These are phyloP conservation scores for Neopestalotiopsis sp. DNA, from an alignment of 2,329 filamentous ascomycete genomes.

Conservation along the genomic window DNA sequence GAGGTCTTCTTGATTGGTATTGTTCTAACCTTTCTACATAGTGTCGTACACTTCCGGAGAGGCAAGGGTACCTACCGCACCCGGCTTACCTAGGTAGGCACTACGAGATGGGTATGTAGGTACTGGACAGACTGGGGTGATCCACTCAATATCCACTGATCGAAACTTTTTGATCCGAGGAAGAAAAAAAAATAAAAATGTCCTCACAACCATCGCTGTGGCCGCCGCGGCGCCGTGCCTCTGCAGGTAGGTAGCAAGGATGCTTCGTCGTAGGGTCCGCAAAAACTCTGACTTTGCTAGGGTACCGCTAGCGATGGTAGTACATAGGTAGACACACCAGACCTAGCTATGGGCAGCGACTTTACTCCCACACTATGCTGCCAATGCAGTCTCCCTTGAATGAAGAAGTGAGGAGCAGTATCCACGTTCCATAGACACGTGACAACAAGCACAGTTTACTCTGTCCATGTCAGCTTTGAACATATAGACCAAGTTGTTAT, in stretches of 20 bases:
- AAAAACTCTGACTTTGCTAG: constrained; percentile 26
- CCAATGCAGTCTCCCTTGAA: too few relatives aligned
- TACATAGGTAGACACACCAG: constrained; percentile 4
- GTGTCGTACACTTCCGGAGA: background rate
- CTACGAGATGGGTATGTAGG: background rate
- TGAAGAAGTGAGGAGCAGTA: too few relatives aligned
- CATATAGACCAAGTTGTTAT: too few relatives aligned
- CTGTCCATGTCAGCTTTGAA: too few relatives aligned
- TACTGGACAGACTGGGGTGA: background rate
- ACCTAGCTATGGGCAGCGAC: background rate
- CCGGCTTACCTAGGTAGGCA: too few relatives aligned
- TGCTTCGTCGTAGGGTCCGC: constrained; percentile 19
- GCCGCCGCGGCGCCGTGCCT: constrained; percentile 25
- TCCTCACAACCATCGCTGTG: background rate
- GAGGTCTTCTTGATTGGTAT: too few relatives aligned
- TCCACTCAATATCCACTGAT: background rate
- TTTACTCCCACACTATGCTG: background rate
- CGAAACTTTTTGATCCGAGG: background rate
- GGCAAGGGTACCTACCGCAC: background rate
- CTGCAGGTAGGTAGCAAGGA: constrained; percentile 17
- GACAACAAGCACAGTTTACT: too few relatives aligned
- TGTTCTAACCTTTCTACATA: background rate
- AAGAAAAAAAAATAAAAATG: background rate
- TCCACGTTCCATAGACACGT: too few relatives aligned
- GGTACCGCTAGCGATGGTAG: constrained; percentile 14